Evolutionary conservation across 176 grass and related monocot genomes (phyloP).

Genomic region (Saccharum officinarum): DNA sequence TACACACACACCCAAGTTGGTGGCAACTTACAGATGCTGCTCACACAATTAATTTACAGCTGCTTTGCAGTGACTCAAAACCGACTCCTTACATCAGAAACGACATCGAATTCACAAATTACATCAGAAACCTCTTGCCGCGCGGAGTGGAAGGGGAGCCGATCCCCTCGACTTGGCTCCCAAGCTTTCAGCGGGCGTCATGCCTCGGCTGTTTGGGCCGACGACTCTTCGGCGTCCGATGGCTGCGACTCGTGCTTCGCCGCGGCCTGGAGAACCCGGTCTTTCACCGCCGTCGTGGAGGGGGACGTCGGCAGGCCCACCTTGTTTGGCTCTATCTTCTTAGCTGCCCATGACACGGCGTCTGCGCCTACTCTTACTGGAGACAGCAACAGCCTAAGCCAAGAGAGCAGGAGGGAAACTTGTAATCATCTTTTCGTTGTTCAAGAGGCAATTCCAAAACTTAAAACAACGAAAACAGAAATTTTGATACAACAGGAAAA

Average conservation of each 20-base stretch:
- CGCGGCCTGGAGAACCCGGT: slow-evolving; percentile 85
- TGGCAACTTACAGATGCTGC: background rate
- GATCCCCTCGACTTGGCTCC: background rate
- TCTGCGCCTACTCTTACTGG: slow-evolving; percentile 64
- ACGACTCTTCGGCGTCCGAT: slow-evolving; percentile 52
- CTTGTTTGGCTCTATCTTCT: slow-evolving; percentile 82
- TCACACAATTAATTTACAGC: slow-evolving; percentile 39
- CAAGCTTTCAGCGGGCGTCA: background rate
- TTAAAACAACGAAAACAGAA: background rate
- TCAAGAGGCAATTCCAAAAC: background rate
- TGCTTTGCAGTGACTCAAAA: background rate
- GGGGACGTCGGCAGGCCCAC: slow-evolving; percentile 80
- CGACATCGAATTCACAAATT: background rate
- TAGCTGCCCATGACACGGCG: slow-evolving; percentile 60
- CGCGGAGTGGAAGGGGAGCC: too few species aligned
- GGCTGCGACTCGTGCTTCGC: slow-evolving; percentile 93
- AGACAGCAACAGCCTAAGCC: slow-evolving; percentile 58
- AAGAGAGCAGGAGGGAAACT: background rate
- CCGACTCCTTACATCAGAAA: slow-evolving; percentile 16
- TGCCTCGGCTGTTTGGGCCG: slow-evolving; percentile 59
- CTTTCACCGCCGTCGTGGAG: slow-evolving; percentile 84
- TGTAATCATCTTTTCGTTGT: background rate
- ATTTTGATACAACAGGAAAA: background rate
- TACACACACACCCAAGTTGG: background rate
- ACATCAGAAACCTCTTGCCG: background rate